These are phyloP conservation scores for Aspergillus haitiensis DNA, from an alignment of 495 filamentous ascomycete species.

Conservation along the genomic window DNA sequence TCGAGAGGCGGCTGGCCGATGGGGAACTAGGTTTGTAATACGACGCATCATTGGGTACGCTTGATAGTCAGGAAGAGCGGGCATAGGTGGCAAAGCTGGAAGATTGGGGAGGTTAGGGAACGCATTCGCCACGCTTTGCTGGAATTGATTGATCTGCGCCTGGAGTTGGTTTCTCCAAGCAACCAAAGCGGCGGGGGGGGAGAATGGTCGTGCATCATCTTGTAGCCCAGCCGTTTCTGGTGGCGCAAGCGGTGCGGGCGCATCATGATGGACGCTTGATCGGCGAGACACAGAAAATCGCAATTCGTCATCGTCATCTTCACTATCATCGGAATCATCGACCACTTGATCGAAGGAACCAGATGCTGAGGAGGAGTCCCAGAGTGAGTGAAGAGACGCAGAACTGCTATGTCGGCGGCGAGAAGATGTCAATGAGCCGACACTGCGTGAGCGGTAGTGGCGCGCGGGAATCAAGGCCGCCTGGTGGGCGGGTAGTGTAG, in stretches of 20 bases:
- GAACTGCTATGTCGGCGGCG: slow-evolving; percentile 67
- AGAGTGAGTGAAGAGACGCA: slow-evolving; percentile 62
- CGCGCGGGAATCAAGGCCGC: slow-evolving; percentile 53
- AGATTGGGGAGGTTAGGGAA: slow-evolving; percentile 72
- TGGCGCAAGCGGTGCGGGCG: slow-evolving; percentile 25
- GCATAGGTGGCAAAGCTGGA: slow-evolving; percentile 59
- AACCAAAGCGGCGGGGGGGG: slow-evolving; percentile 62
- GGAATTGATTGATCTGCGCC: slow-evolving; percentile 76
- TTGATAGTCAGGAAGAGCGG: slow-evolving; percentile 70
- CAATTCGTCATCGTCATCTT: slow-evolving; percentile 41
- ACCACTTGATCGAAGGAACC: slow-evolving; percentile 42
- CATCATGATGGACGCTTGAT: slow-evolving; percentile 46
- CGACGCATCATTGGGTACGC: slow-evolving; percentile 69
- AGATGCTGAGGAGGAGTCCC: slow-evolving; percentile 54
- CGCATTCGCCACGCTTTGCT: slow-evolving; percentile 67
- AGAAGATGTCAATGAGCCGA: slow-evolving; percentile 49
- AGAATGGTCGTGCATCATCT: slow-evolving; percentile 40
- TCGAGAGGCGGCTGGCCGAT: slow-evolving; percentile 47
- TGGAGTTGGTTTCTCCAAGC: slow-evolving; percentile 76
- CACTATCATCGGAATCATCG: slow-evolving; percentile 50
- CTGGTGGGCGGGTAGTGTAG: slow-evolving; percentile 58
- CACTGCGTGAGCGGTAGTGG: slow-evolving; percentile 59
- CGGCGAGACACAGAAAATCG: slow-evolving; percentile 47
- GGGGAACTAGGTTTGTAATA: slow-evolving; percentile 72
- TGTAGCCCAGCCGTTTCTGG: slow-evolving; percentile 32